A percentile compares a stretch with the other conserved stretches of the same genome.
phyloP scores from a whole-genome alignment of 306 rosid species.

The Vachellia pachyceras region DNA sequence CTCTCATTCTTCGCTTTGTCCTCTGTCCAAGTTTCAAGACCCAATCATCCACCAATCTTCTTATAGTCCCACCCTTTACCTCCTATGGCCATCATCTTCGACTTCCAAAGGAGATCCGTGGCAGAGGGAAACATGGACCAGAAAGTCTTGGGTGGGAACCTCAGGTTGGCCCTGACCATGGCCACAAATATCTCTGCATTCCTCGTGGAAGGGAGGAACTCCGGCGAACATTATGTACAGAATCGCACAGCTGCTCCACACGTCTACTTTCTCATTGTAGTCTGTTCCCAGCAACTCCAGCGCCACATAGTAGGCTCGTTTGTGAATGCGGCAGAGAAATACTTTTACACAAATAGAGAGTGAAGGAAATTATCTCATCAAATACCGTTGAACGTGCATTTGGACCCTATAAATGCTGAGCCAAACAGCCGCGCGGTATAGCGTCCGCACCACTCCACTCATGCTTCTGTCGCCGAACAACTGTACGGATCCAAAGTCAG shows the following conservation, averaged over 20 bases:
- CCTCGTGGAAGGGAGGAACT: slow-evolving; percentile 83
- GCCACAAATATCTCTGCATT: slow-evolving; percentile 73
- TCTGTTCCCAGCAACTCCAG: slow-evolving; percentile 83
- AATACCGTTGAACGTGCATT: no score
- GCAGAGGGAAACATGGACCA: slow-evolving; percentile 68
- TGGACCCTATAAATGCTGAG: no score
- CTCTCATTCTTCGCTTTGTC: no score
- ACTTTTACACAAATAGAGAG: no score
- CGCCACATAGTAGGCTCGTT: slow-evolving; percentile 87
- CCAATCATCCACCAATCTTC: no score
- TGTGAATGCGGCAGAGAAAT: no score
- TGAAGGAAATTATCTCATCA: no score
- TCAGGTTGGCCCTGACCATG: slow-evolving; percentile 69
- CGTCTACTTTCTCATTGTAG: slow-evolving; percentile 74
- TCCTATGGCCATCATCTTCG: no score
- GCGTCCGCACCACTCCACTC: slow-evolving; percentile 84
- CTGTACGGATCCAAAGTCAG: slow-evolving; percentile 84
- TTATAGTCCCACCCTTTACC: no score
- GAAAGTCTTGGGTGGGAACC: slow-evolving; percentile 82
- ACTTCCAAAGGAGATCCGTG: slow-evolving; percentile 55
- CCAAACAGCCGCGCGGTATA: no score
- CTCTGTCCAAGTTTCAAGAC: no score
- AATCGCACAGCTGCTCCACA: slow-evolving; percentile 85
- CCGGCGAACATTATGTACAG: slow-evolving; percentile 80
- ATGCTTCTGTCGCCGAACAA: slow-evolving; percentile 59